phyloP scores from a whole-genome alignment of 1,284 basidiomycete species.

The Melampsora americana region DNA sequence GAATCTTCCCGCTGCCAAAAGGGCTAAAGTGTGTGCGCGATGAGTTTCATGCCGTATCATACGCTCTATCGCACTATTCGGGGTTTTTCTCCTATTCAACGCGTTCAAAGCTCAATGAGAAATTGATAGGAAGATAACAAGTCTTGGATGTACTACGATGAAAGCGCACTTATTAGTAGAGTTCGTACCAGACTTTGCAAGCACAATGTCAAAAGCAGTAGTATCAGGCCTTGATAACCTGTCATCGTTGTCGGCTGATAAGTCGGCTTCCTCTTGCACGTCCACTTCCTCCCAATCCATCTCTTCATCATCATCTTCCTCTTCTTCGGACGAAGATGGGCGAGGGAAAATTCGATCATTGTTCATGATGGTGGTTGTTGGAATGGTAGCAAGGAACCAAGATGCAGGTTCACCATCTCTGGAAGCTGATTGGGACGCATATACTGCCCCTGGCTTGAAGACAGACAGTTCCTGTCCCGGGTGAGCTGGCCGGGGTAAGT shows the following conservation, averaged over 20 bases:
- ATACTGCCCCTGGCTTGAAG: too few species aligned
- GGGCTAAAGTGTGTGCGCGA: slow-evolving; percentile 76
- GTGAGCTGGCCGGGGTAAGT: too few species aligned
- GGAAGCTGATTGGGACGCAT: too few species aligned
- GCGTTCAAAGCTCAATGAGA: background rate
- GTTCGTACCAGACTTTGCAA: slow-evolving; percentile 29
- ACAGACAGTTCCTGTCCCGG: too few species aligned
- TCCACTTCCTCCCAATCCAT: slow-evolving; percentile 41
- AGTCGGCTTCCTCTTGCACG: slow-evolving; percentile 14
- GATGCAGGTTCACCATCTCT: background rate
- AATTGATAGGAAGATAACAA: background rate
- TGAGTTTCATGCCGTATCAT: slow-evolving; percentile 72
- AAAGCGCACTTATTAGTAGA: slow-evolving; percentile 21
- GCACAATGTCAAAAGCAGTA: slow-evolving; percentile 24
- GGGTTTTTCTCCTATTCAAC: slow-evolving; percentile 13
- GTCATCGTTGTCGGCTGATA: background rate
- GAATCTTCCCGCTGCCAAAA: slow-evolving; percentile 70
- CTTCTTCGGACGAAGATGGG: slow-evolving; percentile 13
- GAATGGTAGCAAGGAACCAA: background rate
- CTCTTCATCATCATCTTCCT: slow-evolving; percentile 20
- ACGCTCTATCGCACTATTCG: slow-evolving; percentile 59
- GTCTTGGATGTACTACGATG: background rate
- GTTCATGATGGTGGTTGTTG: background rate
- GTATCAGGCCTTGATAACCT: background rate
- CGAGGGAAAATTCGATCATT: background rate